phyloP scores from a whole-genome alignment of 1,139 yeast species.

The Lizanozyma gosingica region DNA sequence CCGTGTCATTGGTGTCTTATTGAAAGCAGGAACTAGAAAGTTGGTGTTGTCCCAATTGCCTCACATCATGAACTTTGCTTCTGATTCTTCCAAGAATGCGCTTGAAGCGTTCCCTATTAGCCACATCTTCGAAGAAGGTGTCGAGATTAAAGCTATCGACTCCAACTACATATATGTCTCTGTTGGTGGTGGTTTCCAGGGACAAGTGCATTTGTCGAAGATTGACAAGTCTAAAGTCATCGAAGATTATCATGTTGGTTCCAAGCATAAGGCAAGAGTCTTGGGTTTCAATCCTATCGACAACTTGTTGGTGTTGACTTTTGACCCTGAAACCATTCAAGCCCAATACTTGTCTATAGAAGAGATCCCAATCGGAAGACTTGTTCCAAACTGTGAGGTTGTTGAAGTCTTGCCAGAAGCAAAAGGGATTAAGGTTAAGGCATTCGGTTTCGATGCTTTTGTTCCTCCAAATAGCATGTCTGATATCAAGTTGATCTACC shows the following conservation, averaged over 20 bases:
- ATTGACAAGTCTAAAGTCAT: slow-evolving; percentile 44
- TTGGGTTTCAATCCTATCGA: slow-evolving; percentile 63
- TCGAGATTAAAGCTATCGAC: slow-evolving; percentile 52
- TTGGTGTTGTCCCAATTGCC: slow-evolving; percentile 59
- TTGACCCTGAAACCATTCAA: slow-evolving; percentile 56
- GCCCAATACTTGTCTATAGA: slow-evolving; percentile 56
- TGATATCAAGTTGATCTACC: slow-evolving; percentile 76
- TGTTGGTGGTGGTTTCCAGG: slow-evolving; percentile 47
- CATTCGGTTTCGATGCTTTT: slow-evolving; percentile 64
- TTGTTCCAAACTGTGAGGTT: slow-evolving; percentile 48
- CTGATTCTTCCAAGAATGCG: slow-evolving; percentile 20
- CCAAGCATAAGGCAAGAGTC: slow-evolving; percentile 71
- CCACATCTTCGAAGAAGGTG: slow-evolving; percentile 50
- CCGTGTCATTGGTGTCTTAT: slow-evolving; percentile 57
- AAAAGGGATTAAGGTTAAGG: slow-evolving; percentile 58
- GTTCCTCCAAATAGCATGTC: slow-evolving; percentile 75
- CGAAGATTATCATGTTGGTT: slow-evolving; percentile 49
- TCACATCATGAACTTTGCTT: slow-evolving; percentile 31
- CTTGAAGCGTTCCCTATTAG: slow-evolving; percentile 76
- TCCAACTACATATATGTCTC: slow-evolving; percentile 46
- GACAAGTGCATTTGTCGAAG: slow-evolving; percentile 69
- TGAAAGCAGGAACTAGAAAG: slow-evolving; percentile 48
- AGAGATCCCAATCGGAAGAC: slow-evolving; percentile 72
- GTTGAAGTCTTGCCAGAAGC: slow-evolving; percentile 52
- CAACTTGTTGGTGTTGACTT: slow-evolving; percentile 54